These are phyloP conservation scores for Sextonia rubra DNA, from an alignment of 164 flowering plant genomes.

Conservation along the genomic window DNA sequence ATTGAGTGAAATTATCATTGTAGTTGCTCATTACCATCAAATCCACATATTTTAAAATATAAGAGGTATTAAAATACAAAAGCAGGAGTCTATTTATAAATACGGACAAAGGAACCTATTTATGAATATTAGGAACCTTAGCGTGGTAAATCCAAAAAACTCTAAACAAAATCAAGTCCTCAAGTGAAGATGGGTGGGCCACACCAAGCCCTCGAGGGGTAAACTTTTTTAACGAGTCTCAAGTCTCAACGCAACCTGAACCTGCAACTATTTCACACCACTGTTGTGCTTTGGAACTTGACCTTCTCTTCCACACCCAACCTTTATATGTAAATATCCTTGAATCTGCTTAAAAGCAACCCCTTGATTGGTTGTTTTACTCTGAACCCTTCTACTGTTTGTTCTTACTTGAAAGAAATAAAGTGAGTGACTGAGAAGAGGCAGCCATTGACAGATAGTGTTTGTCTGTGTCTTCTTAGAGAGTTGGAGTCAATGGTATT, in stretches of 20 bases:
- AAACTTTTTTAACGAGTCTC: conserved; percentile 11
- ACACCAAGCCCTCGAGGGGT: background rate
- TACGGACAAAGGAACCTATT: too few species aligned
- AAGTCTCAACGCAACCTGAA: conserved; percentile 3
- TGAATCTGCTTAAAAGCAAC: background rate
- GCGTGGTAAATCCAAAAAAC: too few species aligned
- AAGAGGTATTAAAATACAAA: too few species aligned
- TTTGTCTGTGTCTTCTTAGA: background rate
- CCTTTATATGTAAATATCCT: background rate
- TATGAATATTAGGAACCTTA: too few species aligned
- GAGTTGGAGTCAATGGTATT: conserved; percentile 5
- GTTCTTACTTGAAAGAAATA: too few species aligned
- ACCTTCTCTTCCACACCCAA: conserved; percentile 10
- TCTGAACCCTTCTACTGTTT: too few species aligned
- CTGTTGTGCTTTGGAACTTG: conserved; percentile 20
- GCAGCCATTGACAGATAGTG: background rate
- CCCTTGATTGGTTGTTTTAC: background rate
- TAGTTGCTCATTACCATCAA: too few species aligned
- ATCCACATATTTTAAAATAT: too few species aligned
- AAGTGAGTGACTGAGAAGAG: background rate
- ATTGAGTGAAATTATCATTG: too few species aligned
- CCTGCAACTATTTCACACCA: conserved; percentile 2
- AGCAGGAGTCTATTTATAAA: too few species aligned
- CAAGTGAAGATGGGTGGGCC: conserved; percentile 5
- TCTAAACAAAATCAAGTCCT: background rate